Base-by-base conservation (phyloP, 2,329 filamentous ascomycete genomes). In the Phaeoacremonium minimum region DNA sequence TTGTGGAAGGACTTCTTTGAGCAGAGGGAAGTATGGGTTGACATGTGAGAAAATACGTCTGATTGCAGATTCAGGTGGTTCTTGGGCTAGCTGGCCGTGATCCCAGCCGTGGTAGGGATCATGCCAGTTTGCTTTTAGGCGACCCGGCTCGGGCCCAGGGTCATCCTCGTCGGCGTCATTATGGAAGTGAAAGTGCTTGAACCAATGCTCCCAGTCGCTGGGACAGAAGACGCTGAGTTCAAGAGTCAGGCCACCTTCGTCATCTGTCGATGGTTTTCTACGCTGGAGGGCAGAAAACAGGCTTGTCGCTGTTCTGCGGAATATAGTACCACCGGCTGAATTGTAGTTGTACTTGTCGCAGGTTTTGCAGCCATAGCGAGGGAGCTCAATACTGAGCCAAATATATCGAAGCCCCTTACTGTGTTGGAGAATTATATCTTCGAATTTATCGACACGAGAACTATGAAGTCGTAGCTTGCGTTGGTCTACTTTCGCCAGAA, bases 121-220 rank as follows among this genome's bases (percentile, higher is more conserved):
- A 42, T 58, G 47, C 36, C 38, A 43, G 12, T 17, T 13, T 16
- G 8, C 18, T 9, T 13, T 34, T 18, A 15, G 13, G 11, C 20
- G 17, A 13, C 33, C 14, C n/a, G 15, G 32, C 34, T 7, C 18
- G 36, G 39, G 13, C 15, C 17, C 15, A 38, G 28, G 17, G 11
- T 15, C 28, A 16, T 40, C 15, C 15, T 55, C 46, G 31, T 44
- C 43, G 18, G 52, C 11, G 32, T 56, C 45, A 8, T 44, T 45
- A 28, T 30, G 30, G 19, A 58, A 52, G 40, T 45, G 32, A 15
- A 46, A 39, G 38, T 55, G 45, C 37, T 54, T 55, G 41, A 60
- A 60, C 46, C 45, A 62, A 42, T 63, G 53, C 32, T 58, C 40
- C 9, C 31, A 49, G 48, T 64, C 56, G 38, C 57, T 62, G 11